Conservation (phyloP, 1,284 basidiomycete species). For the Heterobasidion annosum region DNA sequence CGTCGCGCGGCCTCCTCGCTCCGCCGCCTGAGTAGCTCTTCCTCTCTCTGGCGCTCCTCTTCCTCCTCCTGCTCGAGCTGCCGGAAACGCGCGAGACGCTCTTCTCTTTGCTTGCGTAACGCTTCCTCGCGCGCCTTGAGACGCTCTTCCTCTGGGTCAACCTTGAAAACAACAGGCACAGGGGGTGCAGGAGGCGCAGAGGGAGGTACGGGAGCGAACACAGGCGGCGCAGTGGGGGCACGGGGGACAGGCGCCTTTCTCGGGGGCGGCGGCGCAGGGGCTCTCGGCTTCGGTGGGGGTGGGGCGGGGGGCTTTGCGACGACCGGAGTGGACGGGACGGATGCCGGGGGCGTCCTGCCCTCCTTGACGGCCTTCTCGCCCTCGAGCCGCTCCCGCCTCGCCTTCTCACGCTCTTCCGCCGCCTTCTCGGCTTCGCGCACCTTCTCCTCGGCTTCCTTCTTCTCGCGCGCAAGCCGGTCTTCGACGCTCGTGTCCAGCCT, state of each 20-base stretch:
- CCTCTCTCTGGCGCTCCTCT: conserved; percentile 53
- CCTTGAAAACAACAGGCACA: conserved; percentile 26
- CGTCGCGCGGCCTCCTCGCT: conserved; percentile 40
- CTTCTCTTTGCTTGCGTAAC: conserved; percentile 58
- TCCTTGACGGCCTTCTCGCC: conserved; percentile 55
- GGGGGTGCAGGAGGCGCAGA: conserved; percentile 21
- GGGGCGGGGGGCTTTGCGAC: conserved; percentile 14
- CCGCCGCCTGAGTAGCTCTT: conserved; percentile 28
- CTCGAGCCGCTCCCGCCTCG: conserved; percentile 60
- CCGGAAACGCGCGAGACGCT: conserved; percentile 52
- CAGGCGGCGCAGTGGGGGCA: conserved; percentile 22
- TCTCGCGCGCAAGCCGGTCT: conserved; percentile 76
- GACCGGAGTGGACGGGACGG: conserved; percentile 22
- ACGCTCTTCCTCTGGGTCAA: conserved; percentile 60
- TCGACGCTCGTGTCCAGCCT: conserved; percentile 72
- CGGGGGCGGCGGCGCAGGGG: conserved; percentile 34
- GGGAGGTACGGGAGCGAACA: conserved; percentile 18
- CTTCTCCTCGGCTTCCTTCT: conserved; percentile 81
- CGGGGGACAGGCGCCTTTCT: conserved; percentile 23
- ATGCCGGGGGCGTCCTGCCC: conserved; percentile 22
- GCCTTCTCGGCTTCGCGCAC: conserved; percentile 66
- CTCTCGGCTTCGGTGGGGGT: conserved; percentile 23
- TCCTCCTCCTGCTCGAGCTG: conserved; percentile 69
- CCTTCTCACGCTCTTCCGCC: conserved; percentile 66
- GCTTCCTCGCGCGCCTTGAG: conserved; percentile 57